These are phyloP conservation scores for Mortierella sp. DNA, from an alignment of 371 early-diverging fungal genomes.

Conservation along the genomic window DNA sequence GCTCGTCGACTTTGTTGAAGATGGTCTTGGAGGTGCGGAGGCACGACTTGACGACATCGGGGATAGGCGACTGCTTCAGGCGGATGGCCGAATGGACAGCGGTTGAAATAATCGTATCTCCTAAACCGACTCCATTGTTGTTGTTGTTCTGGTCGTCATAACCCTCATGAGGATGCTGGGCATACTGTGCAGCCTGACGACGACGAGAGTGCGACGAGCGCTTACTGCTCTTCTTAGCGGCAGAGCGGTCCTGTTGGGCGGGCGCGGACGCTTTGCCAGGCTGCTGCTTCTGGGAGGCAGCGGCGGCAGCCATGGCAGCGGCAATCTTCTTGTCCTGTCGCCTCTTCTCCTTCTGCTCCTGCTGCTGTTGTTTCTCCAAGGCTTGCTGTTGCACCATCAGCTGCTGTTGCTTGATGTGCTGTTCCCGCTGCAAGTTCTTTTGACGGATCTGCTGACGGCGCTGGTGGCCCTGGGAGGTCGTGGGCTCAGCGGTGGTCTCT, in stretches of 20 bases:
- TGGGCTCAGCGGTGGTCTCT: neutral
- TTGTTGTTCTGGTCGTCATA: conserved; percentile 16
- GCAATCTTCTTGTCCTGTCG: conserved; percentile 19
- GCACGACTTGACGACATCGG: conserved; percentile 65
- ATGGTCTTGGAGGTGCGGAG: conserved; percentile 60
- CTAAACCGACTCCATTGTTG: conserved; percentile 31
- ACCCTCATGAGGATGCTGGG: conserved; percentile 13
- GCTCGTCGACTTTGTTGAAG: conserved; percentile 64
- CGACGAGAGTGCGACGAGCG: conserved; percentile 12
- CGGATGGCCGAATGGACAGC: conserved; percentile 69
- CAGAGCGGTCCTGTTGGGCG: neutral
- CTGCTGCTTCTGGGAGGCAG: neutral
- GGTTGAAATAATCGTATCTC: conserved; percentile 62
- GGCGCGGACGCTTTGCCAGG: neutral
- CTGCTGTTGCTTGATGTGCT: conserved; percentile 24
- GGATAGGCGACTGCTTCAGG: conserved; percentile 77
- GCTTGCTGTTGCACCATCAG: conserved; percentile 24
- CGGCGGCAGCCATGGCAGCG: neutral
- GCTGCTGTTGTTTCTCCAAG: conserved; percentile 23
- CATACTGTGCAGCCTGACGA: neutral
- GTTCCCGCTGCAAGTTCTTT: conserved; percentile 25
- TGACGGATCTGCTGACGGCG: conserved; percentile 23
- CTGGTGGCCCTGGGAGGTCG: conserved; percentile 5
- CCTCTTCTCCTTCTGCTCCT: conserved; percentile 29
- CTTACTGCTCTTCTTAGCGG: conserved; percentile 10